Evolutionary conservation across 441 rosid genomes (phyloP).

Genomic region (Adansonia rubrostipa): DNA sequence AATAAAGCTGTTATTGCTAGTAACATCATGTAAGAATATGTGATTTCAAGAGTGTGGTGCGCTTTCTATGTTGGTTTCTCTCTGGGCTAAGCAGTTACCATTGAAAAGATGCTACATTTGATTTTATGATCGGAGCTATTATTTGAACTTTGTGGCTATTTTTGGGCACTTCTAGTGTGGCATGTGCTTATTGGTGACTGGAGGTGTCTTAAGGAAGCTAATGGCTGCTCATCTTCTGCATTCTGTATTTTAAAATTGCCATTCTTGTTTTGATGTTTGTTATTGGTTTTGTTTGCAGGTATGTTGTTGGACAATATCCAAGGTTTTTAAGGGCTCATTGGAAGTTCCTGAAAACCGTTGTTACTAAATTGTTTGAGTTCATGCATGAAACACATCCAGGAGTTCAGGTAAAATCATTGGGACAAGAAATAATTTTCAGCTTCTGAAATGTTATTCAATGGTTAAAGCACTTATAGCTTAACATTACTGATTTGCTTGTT

Average conservation of each 20-base stretch:
- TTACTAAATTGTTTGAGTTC: slow-evolving; percentile 96
- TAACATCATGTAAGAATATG: slow-evolving; percentile 87
- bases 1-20: slow-evolving; percentile 99
- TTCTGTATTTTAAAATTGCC: background rate
- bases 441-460: background rate
- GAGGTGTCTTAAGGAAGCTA: background rate
- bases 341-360: slow-evolving; percentile 99
- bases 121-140: background rate
- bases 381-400: slow-evolving; percentile 99
- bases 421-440: background rate
- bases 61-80: background rate
- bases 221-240: background rate
- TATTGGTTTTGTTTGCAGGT: slow-evolving; percentile 56
- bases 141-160: background rate
- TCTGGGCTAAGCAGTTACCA: background rate
- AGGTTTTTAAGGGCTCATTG: slow-evolving; percentile 99
- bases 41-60: background rate
- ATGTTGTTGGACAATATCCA: slow-evolving; percentile 99
- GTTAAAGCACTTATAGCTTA: background rate
- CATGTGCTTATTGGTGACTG: background rate
- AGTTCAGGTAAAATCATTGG: slow-evolving; percentile 71
- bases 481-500: slow-evolving; percentile 1
- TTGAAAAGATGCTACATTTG: slow-evolving; percentile 15
- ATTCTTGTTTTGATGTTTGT: slow-evolving; percentile 18
- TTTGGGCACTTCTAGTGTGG: background rate